These are phyloP conservation scores for Setaria viridis DNA, from an alignment of 202 grass and related monocot genomes.

Conservation along the genomic window DNA sequence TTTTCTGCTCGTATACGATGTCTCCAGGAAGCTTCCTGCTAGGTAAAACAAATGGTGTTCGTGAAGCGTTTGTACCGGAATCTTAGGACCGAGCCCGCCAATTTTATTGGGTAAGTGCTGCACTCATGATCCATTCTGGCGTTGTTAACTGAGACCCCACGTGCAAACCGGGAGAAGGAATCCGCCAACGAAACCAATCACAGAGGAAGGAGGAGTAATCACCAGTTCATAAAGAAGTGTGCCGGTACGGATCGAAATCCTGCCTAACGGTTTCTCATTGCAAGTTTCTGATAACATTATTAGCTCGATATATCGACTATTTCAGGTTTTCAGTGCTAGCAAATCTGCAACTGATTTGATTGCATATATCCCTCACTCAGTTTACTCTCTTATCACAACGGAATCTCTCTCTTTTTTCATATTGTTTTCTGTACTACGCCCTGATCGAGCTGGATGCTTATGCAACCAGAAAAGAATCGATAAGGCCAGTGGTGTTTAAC, in stretches of 20 bases:
- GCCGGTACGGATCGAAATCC: neutral
- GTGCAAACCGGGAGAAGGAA: constrained; percentile 52
- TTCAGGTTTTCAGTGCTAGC: neutral
- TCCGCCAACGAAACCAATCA: constrained; percentile 42
- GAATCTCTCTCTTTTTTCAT: constrained; percentile 31
- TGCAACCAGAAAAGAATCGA: neutral
- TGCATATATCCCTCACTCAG: neutral
- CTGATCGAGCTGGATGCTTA: constrained; percentile 46
- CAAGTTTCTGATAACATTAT: neutral
- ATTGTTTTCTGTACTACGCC: constrained; percentile 37
- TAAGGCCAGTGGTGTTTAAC: constrained; percentile 31
- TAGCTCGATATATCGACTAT: neutral
- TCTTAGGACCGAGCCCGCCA: constrained; percentile 48
- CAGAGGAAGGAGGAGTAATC: neutral
- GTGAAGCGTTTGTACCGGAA: constrained; percentile 52
- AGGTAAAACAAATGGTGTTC: constrained; percentile 43
- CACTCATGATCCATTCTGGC: constrained; percentile 20
- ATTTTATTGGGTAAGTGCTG: constrained; percentile 37
- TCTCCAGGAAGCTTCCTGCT: constrained; percentile 47
- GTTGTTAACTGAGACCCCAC: constrained; percentile 41
- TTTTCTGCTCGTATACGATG: constrained; percentile 23
- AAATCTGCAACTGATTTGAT: constrained; percentile 15
- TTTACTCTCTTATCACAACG: constrained; percentile 30
- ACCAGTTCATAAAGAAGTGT: neutral
- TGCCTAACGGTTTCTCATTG: constrained; percentile 20